phyloP scores from a whole-genome alignment of 2,329 filamentous ascomycete species.

The Dendrostoma leiphaemia region DNA sequence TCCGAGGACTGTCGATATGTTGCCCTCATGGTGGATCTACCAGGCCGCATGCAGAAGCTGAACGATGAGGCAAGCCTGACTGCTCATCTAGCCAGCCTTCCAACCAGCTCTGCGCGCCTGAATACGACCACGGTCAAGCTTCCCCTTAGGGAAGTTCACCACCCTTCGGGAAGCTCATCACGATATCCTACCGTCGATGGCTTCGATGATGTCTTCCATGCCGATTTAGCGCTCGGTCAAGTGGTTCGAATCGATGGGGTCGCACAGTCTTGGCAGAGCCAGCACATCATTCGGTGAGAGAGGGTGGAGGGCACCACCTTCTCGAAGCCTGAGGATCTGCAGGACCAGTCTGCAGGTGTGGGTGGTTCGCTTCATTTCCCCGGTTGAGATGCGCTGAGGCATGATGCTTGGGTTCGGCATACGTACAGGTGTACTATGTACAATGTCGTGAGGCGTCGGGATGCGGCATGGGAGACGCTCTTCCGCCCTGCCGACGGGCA shows the following conservation, averaged over 20 bases:
- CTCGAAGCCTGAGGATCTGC: neutral
- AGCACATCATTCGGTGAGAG: neutral
- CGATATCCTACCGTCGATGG: neutral
- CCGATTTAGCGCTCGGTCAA: too few relatives aligned
- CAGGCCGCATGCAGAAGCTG: conserved; percentile 1
- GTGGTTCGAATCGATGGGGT: too few relatives aligned
- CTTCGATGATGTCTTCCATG: neutral
- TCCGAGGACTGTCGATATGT: neutral
- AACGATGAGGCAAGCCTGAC: neutral
- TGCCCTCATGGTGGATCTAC: neutral
- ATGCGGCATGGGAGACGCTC: neutral
- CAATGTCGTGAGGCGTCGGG: neutral
- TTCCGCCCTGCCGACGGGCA: neutral
- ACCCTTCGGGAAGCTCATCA: conserved; percentile 4
- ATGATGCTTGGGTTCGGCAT: neutral
- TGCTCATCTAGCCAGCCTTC: neutral
- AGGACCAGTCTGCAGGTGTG: too few relatives aligned
- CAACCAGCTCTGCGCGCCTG: neutral
- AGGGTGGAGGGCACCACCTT: conserved; percentile 1
- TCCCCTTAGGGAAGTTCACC: neutral
- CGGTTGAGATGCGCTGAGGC: neutral
- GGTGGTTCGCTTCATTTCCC: neutral
- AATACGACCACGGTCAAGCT: neutral
- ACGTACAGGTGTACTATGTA: neutral
- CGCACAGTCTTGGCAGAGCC: neutral